Base-by-base conservation (phyloP, 192 early-diverging fungal genomes). In the Backusella circina region DNA sequence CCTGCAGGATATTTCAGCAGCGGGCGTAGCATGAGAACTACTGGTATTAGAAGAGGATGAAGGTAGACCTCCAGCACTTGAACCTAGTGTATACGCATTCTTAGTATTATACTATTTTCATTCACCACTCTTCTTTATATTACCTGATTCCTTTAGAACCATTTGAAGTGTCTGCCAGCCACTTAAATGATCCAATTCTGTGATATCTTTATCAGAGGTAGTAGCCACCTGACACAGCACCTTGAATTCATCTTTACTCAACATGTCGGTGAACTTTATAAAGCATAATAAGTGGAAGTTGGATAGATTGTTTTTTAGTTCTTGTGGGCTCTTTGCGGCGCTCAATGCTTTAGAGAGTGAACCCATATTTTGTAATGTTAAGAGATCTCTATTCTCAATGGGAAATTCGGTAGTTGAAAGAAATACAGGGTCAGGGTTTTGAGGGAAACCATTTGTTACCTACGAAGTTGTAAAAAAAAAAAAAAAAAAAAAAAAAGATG, bases 401-500 rank as follows among this genome's bases (percentile, higher is more conserved):
- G 87, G 85, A 77, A 95, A 96, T 10, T 81, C 72, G 30, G 64
- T 78, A 13, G 72, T 13, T n/a, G 88, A 82, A 8, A 77, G 86
- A 80, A 98, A 99, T 51, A 89, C 78, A n/a, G 94, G 93, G 26
- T 82, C 80, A 2, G 95, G 90, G 6, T 87, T 88, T 65, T 89
- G 84, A 18, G 98, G 98, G 81, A 96, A 98, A 2, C 98, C 98
- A 68, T 97, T 89, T 5, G 97, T 96, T 10, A 84, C 84, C 88
- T 89, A 93, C 77, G 26, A 10, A 28, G 21, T n/a, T 51, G 9
- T 12, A 61, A 4, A 61, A 10, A 15, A 72, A 74, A 26, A 44
- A 32, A 26, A 64, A 33, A 80, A 47, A 26, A 72, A 23, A 65
- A 41, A 51, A 65, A 69, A 30, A 10, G 30, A 86, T 35, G 1